phyloP scores from a whole-genome alignment of 805 yeast species.

The Suhomyces emberorum region DNA sequence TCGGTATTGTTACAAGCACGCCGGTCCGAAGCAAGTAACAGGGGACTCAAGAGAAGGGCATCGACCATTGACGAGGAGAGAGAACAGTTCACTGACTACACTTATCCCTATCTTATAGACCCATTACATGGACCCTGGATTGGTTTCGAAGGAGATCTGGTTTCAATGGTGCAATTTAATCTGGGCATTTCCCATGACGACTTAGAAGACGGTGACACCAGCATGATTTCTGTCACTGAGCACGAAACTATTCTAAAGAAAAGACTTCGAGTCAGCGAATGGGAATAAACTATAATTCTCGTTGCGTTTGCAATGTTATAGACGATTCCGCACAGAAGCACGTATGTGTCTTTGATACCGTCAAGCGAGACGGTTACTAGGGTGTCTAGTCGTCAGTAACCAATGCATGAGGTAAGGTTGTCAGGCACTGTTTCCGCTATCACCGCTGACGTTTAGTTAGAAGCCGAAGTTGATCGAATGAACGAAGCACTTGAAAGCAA shows the following conservation, averaged over 20 bases:
- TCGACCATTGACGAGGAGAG: conserved; percentile 58
- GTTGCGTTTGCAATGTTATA: no score
- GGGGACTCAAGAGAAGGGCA: conserved; percentile 30
- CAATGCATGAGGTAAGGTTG: no score
- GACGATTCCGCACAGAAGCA: neutral
- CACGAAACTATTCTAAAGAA: conserved; percentile 23
- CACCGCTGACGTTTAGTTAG: no score
- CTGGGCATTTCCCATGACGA: conserved; percentile 9
- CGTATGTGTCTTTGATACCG: neutral
- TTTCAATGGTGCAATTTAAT: conserved; percentile 38
- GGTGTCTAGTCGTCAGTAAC: no score
- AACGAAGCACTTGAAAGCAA: no score
- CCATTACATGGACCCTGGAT: conserved; percentile 55
- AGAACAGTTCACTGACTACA: conserved; percentile 48
- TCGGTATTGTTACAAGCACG: conserved; percentile 20
- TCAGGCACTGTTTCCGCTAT: no score
- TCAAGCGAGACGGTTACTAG: neutral
- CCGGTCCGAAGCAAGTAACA: conserved; percentile 6
- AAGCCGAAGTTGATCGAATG: no score
- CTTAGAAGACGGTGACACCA: conserved; percentile 20
- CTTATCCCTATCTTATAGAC: conserved; percentile 46
- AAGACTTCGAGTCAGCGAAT: conserved; percentile 30
- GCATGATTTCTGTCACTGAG: conserved; percentile 15
- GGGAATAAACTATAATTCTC: conserved; percentile 25
- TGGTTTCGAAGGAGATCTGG: conserved; percentile 52